A percentile compares a stretch with the other conserved stretches of the same genome.
phyloP scores from a whole-genome alignment of 768 basidiomycete species.

The Agaricus blazei region DNA sequence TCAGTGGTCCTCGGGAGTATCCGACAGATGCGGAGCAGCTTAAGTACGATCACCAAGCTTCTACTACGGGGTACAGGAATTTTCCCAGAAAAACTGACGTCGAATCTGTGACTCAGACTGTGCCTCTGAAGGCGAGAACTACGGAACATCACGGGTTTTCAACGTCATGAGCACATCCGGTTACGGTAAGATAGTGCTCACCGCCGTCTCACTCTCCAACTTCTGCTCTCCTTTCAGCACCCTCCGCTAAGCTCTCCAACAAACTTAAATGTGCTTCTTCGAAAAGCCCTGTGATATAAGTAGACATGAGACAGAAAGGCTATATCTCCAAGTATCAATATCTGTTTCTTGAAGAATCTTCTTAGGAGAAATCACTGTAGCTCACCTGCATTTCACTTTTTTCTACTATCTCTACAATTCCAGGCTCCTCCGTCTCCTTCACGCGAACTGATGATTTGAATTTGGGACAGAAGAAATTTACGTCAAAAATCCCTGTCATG shows the following conservation, averaged over 20 bases:
- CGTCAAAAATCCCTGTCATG: slow-evolving; percentile 11
- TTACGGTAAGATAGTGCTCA: too few species aligned
- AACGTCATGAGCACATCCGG: too few species aligned
- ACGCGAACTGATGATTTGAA: slow-evolving; percentile 14
- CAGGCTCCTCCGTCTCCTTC: slow-evolving; percentile 12
- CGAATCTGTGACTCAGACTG: too few species aligned
- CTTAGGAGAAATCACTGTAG: neutral
- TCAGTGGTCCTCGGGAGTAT: too few species aligned
- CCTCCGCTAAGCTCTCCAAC: slow-evolving; percentile 20
- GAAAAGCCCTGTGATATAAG: slow-evolving; percentile 27
- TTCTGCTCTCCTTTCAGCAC: slow-evolving; percentile 14
- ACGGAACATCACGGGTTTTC: too few species aligned
- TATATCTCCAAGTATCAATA: slow-evolving; percentile 9
- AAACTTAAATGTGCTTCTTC: slow-evolving; percentile 20
- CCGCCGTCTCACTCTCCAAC: neutral
- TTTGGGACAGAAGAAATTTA: slow-evolving; percentile 8
- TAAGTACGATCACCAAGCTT: too few species aligned
- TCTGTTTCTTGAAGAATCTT: neutral
- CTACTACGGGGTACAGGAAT: too few species aligned
- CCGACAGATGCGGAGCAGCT: too few species aligned
- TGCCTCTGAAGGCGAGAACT: too few species aligned
- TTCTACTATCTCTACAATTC: slow-evolving; percentile 21
- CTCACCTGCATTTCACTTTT: slow-evolving; percentile 23
- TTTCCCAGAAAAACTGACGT: too few species aligned
- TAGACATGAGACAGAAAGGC: slow-evolving; percentile 29